These are phyloP conservation scores for Yarrowia sp. DNA, from an alignment of 805 yeast genomes.

Conservation along the genomic window DNA sequence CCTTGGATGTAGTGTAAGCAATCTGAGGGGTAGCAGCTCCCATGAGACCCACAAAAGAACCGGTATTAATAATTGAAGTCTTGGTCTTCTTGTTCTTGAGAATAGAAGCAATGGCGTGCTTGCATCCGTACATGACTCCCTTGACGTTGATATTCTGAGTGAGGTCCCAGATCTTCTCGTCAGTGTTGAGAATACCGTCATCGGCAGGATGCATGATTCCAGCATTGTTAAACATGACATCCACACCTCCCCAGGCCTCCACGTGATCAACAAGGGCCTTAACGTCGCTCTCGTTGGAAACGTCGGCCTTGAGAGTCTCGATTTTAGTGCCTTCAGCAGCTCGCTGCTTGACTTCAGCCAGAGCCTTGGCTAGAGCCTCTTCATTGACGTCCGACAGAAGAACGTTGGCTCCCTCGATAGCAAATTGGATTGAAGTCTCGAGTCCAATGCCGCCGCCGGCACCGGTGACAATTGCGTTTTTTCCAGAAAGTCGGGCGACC, in stretches of 20 bases:
- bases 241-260: slow-evolving; percentile 72
- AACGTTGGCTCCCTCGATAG: slow-evolving; percentile 84
- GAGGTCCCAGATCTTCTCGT: slow-evolving; percentile 41
- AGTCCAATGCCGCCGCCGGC: slow-evolving; percentile 44
- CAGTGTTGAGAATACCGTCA: slow-evolving; percentile 39
- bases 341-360: slow-evolving; percentile 62
- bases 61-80: slow-evolving; percentile 42
- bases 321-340: slow-evolving; percentile 76
- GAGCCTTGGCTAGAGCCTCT: slow-evolving; percentile 53
- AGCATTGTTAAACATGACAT: slow-evolving; percentile 84
- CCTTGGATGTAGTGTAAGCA: slow-evolving; percentile 44
- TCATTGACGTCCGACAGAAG: slow-evolving; percentile 73
- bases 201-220: slow-evolving; percentile 53
- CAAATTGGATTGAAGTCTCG: slow-evolving; percentile 64
- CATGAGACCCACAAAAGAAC: slow-evolving; percentile 41
- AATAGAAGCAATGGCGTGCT: slow-evolving; percentile 40
- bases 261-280: slow-evolving; percentile 49
- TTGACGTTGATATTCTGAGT: slow-evolving; percentile 42
- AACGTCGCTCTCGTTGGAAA: slow-evolving; percentile 39
- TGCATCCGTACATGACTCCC: slow-evolving; percentile 42
- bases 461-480: slow-evolving; percentile 51
- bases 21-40: slow-evolving; percentile 44
- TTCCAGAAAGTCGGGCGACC: slow-evolving; percentile 39
- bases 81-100: slow-evolving; percentile 35
- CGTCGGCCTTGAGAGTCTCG: slow-evolving; percentile 36